These are phyloP conservation scores for Fraxinus baroniana DNA, from an alignment of 305 asterid genomes.

Conservation along the genomic window DNA sequence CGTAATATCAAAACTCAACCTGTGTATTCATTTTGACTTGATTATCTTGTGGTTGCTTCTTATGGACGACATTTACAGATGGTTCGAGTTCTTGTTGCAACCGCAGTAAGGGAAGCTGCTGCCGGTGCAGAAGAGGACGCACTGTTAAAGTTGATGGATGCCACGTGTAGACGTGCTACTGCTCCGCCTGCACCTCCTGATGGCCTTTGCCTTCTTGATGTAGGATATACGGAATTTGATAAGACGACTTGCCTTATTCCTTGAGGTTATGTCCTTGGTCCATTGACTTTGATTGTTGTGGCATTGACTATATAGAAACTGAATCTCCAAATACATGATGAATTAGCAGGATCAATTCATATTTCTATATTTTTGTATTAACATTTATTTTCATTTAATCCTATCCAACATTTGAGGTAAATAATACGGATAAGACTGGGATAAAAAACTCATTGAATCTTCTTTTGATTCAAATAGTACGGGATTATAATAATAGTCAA, in stretches of 20 bases:
- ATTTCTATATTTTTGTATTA: not conserved
- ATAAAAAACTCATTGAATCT: not conserved
- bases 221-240: conserved; percentile 75
- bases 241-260: conserved; percentile 51
- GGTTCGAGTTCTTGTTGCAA: conserved; percentile 97
- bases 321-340: conserved; percentile 1
- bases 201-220: conserved; percentile 91
- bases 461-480: not conserved
- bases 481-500: not conserved
- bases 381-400: not conserved
- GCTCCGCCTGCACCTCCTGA: conserved; percentile 97
- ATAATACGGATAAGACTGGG: not conserved
- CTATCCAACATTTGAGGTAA: not conserved
- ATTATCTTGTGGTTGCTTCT: conserved; percentile 13
- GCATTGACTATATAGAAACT: not conserved
- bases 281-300: not conserved
- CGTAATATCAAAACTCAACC: not conserved
- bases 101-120: conserved; percentile 87
- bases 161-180: conserved; percentile 95
- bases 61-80: conserved; percentile 43
- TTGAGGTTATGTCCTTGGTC: conserved; percentile 27
- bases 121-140: conserved; percentile 88
- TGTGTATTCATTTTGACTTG: not conserved
- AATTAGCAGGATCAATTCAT: not conserved
- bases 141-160: conserved; percentile 79